Base-by-base conservation (phyloP, 2,329 filamentous ascomycete species). In the Aspergillus japonicus region DNA sequence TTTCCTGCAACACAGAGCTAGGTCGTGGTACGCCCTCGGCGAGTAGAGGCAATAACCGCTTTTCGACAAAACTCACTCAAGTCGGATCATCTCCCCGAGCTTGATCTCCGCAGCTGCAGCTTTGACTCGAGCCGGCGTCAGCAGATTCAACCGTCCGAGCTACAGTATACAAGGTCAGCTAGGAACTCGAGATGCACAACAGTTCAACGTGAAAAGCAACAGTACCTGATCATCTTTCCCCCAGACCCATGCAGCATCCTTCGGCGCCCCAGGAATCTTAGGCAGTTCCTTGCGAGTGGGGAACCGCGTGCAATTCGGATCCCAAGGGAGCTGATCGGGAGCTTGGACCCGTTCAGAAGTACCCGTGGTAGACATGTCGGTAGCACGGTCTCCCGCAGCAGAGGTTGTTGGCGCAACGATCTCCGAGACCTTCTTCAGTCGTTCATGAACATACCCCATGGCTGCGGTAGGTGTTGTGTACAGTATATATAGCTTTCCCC, bases 211-310 rank as follows among this genome's bases (percentile, higher is more conserved):
- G 8, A 8, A 8, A 8, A 8, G 26, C 26, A 29, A 29, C 26
- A 29, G 26, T 64, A 84, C 78, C 63, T 78, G 74, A 64, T 85
- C 84, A 67, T 85, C 76, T 47, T 82, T 75, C 12, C 85, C 84
- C 84, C 84, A 87, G 26, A 85, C 81, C 85, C 85, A 87, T 19
- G 84, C 83, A 19, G 84, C 83, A 29, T 78, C 82, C 19, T 81
- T 75, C 0, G 84, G 85, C 2, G 83, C 83, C 35, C 80, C 81
- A 1, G 79, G 72, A 42, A 86, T 77, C 21, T 72, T 66, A 21
- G 83, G 83, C 4, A 87, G 75, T 54, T 86, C 80, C 56, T 81
- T 80, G 14, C 82, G 75, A 0, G 78, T 78, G 0, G 84, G 84
- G 54, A 87, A 85, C 16, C 71, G 78, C 16, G 78, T 80, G 44